These are phyloP conservation scores for Hortiboletus flavorubellus DNA, from an alignment of 768 basidiomycete species.

Conservation along the genomic window DNA sequence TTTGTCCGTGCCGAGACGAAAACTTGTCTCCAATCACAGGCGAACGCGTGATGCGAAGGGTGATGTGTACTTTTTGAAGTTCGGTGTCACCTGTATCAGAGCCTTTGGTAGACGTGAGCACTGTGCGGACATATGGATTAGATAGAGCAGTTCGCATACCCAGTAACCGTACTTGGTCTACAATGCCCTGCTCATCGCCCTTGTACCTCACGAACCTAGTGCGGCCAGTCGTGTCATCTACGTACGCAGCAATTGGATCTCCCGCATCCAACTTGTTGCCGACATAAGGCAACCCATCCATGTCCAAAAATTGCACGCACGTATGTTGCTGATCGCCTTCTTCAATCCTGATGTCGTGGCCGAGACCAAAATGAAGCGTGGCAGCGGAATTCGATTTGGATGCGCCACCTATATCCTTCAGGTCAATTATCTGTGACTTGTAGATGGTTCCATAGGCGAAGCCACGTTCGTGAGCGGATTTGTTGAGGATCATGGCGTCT, in stretches of 20 bases:
- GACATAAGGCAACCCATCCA: slow-evolving; percentile 81
- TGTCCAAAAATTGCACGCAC: slow-evolving; percentile 56
- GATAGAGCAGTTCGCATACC: slow-evolving; percentile 44
- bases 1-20: slow-evolving; percentile 97
- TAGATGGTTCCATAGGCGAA: slow-evolving; percentile 97
- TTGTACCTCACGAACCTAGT: slow-evolving; percentile 94
- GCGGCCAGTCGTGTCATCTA: slow-evolving; percentile 77
- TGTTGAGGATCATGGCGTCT: slow-evolving; percentile 99
- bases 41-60: slow-evolving; percentile 86
- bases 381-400: slow-evolving; percentile 53
- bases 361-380: slow-evolving; percentile 87
- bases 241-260: slow-evolving; percentile 81
- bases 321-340: slow-evolving; percentile 47
- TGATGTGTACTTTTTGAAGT: slow-evolving; percentile 90
- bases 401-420: slow-evolving; percentile 75
- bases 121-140: neutral
- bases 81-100: slow-evolving; percentile 85
- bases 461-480: slow-evolving; percentile 96
- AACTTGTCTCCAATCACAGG: slow-evolving; percentile 99
- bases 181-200: slow-evolving; percentile 86
- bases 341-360: slow-evolving; percentile 60
- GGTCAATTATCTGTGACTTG: slow-evolving; percentile 89
- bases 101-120: slow-evolving; percentile 43
- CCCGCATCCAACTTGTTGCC: slow-evolving; percentile 70
- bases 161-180: slow-evolving; percentile 88